Evolutionary conservation across 192 early-diverging fungal genomes (phyloP).

Genomic region (Entomortierella lignicola): DNA sequence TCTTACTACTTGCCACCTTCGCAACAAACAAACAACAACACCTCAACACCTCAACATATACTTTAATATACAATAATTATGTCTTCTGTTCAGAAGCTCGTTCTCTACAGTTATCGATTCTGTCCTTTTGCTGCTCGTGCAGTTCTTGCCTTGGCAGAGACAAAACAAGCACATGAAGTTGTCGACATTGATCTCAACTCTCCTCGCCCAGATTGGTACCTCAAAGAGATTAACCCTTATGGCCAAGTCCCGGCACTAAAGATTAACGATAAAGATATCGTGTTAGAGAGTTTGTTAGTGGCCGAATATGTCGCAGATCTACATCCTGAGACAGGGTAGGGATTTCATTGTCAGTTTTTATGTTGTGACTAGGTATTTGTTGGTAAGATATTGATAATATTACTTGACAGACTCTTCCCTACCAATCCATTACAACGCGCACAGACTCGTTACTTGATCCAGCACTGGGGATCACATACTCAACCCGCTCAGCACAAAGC

Average conservation of each 20-base stretch:
- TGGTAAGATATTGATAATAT: too few species aligned
- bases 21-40: background rate
- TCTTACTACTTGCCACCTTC: too few species aligned
- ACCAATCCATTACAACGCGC: slow-evolving; percentile 56
- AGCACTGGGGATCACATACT: slow-evolving; percentile 45
- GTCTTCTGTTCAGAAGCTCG: slow-evolving; percentile 36
- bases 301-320: slow-evolving; percentile 57
- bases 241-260: slow-evolving; percentile 72
- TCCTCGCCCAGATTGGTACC: slow-evolving; percentile 41
- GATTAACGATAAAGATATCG: slow-evolving; percentile 62
- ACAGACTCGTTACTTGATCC: slow-evolving; percentile 55
- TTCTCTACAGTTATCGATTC: slow-evolving; percentile 60
- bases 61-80: background rate
- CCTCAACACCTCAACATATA: background rate
- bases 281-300: slow-evolving; percentile 72
- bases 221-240: slow-evolving; percentile 69
- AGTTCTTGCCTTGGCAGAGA: slow-evolving; percentile 68
- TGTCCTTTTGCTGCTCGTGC: slow-evolving; percentile 80
- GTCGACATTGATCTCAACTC: slow-evolving; percentile 70
- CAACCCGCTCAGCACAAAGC: slow-evolving; percentile 25
- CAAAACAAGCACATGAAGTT: slow-evolving; percentile 58
- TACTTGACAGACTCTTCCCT: slow-evolving; percentile 55
- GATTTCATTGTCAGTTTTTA: background rate
- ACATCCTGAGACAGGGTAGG: slow-evolving; percentile 63
- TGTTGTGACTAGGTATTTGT: too few species aligned